Evolutionary conservation across 2,329 filamentous ascomycete genomes (phyloP).

Genomic region (Diaporthe australafricana): DNA sequence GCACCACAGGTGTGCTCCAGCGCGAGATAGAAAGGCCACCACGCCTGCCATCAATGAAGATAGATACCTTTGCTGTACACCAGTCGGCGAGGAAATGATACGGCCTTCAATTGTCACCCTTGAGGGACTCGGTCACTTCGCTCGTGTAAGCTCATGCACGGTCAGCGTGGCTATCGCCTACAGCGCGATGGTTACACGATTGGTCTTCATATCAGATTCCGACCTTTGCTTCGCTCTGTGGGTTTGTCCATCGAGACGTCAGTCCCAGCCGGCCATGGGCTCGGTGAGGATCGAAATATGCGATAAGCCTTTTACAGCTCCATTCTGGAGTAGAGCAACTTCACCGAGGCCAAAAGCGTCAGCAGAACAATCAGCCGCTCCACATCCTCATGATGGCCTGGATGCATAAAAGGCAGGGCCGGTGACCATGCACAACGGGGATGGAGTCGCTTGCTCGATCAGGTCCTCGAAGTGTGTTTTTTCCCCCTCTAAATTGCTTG

Average conservation of each 20-base stretch:
- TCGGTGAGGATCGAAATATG: slow-evolving; percentile 30
- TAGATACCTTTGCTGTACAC: background rate
- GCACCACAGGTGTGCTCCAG: slow-evolving; percentile 2
- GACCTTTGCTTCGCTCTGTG: background rate
- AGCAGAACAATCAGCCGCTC: slow-evolving; percentile 14
- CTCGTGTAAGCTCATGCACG: slow-evolving; percentile 4
- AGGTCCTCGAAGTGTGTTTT: slow-evolving; percentile 24
- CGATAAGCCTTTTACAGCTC: slow-evolving; percentile 33
- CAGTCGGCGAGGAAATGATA: background rate
- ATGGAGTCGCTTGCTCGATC: background rate
- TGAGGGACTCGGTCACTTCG: background rate
- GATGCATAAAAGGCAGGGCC: slow-evolving; percentile 8
- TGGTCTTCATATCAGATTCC: slow-evolving; percentile 25
- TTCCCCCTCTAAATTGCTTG: background rate
- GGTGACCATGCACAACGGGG: background rate
- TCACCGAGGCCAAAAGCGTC: slow-evolving; percentile 22
- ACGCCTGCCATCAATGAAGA: background rate
- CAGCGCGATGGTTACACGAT: slow-evolving; percentile 20
- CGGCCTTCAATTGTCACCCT: background rate
- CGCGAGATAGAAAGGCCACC: background rate
- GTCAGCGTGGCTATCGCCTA: slow-evolving; percentile 18
- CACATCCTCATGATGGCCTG: slow-evolving; percentile 14
- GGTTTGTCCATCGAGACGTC: slow-evolving; percentile 24
- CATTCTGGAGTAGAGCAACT: slow-evolving; percentile 24
- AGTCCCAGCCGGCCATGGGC: slow-evolving; percentile 16